phyloP scores from a whole-genome alignment of 2,329 filamentous ascomycete genomes.

The Trichoderma endophyticum region DNA sequence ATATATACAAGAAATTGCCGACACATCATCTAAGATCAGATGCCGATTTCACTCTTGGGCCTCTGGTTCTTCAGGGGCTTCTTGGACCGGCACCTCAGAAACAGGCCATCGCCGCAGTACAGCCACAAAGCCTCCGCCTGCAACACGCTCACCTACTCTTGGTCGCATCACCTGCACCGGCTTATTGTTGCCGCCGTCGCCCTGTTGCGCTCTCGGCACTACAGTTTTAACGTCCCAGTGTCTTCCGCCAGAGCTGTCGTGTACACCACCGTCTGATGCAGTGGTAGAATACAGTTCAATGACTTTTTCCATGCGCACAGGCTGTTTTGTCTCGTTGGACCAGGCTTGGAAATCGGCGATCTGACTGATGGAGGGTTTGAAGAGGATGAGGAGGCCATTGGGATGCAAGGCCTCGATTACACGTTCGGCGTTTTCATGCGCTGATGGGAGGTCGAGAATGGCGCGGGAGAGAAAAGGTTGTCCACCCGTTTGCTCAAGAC shows the following conservation, averaged over 20 bases:
- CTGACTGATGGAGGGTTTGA: conserved; percentile 76
- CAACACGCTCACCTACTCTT: conserved; percentile 39
- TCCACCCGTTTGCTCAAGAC: conserved; percentile 41
- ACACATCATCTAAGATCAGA: background rate
- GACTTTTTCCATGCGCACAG: conserved; percentile 54
- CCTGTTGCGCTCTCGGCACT: conserved; percentile 27
- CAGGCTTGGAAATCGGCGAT: conserved; percentile 57
- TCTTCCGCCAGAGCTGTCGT: conserved; percentile 50
- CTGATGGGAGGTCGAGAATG: conserved; percentile 69
- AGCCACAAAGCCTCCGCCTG: conserved; percentile 41
- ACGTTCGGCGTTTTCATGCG: conserved; percentile 46
- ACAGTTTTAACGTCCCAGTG: conserved; percentile 62
- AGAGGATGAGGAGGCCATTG: conserved; percentile 65
- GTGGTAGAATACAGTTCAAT: conserved; percentile 53
- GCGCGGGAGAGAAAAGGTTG: conserved; percentile 68
- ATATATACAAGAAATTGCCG: background rate
- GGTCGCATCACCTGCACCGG: conserved; percentile 41
- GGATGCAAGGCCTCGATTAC: conserved; percentile 58
- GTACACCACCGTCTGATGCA: conserved; percentile 40
- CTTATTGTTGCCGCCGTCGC: conserved; percentile 22
- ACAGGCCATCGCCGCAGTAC: conserved; percentile 36
- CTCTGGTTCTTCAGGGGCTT: background rate
- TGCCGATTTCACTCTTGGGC: background rate
- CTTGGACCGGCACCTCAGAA: conserved; percentile 16
- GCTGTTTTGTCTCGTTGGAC: conserved; percentile 51